A percentile compares a stretch with the other conserved stretches of the same genome.
phyloP scores from a whole-genome alignment of 179 eudicot species.

The Nepenthes alata region DNA sequence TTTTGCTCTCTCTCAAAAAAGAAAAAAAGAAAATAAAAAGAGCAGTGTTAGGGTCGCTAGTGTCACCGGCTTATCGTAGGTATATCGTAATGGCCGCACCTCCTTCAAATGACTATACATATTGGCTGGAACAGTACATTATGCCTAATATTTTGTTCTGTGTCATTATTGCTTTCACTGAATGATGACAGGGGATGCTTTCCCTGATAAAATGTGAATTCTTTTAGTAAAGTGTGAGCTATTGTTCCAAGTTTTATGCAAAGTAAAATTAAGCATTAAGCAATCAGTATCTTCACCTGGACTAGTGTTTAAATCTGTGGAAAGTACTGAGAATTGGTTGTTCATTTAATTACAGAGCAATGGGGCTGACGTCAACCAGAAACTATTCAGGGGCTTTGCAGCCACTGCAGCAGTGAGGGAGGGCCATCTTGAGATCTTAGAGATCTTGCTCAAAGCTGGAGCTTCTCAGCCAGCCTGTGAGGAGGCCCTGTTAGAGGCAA shows the following conservation, averaged over 20 bases:
- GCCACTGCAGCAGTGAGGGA: slow-evolving; percentile 80
- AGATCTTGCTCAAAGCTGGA: slow-evolving; percentile 77
- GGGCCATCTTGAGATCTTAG: slow-evolving; percentile 60
- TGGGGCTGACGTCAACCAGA: slow-evolving; percentile 89
- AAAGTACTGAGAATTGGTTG: slow-evolving; percentile 7
- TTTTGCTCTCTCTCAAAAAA: too few species aligned
- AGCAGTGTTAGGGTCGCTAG: too few species aligned
- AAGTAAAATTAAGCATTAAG: background rate
- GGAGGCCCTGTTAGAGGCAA: slow-evolving; percentile 82
- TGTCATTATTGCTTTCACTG: slow-evolving; percentile 7
- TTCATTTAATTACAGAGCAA: slow-evolving; percentile 32
- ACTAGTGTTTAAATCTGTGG: background rate
- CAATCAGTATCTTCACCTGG: background rate
- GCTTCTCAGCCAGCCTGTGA: slow-evolving; percentile 92
- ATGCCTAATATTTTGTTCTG: slow-evolving; percentile 7
- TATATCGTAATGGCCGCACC: too few species aligned
- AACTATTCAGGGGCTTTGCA: slow-evolving; percentile 72
- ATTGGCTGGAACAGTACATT: background rate
- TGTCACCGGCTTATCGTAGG: too few species aligned
- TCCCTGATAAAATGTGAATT: background rate
- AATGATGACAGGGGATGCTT: background rate
- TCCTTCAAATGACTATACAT: too few species aligned
- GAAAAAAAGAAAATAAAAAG: too few species aligned
- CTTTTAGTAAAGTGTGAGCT: background rate
- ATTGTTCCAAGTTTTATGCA: background rate